phyloP scores from a whole-genome alignment of 192 early-diverging fungal species.

The Umbelopsis isabellina region DNA sequence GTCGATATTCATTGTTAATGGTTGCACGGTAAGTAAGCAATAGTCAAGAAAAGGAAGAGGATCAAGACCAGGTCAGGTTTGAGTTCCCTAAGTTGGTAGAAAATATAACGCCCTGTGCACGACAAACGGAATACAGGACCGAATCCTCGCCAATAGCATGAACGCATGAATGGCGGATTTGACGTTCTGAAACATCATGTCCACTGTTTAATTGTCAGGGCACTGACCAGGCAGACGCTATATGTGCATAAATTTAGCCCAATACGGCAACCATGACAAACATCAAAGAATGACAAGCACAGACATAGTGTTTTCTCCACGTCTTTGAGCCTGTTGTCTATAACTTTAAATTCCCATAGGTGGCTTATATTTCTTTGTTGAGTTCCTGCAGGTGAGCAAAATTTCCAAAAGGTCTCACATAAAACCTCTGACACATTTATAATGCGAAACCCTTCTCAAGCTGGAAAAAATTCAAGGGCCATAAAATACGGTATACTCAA shows the following conservation, averaged over 20 bases:
- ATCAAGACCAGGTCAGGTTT: background rate
- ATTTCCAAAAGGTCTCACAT: slow-evolving; percentile 8
- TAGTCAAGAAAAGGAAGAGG: background rate
- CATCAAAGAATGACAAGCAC: too few species aligned
- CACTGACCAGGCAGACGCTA: background rate
- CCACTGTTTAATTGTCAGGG: slow-evolving; percentile 18
- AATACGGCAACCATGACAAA: background rate
- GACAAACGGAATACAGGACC: background rate
- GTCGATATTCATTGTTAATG: slow-evolving; percentile 2
- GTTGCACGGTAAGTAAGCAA: background rate
- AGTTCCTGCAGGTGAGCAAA: slow-evolving; percentile 21
- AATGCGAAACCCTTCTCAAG: slow-evolving; percentile 10
- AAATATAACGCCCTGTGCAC: slow-evolving; percentile 6
- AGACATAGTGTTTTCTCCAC: too few species aligned
- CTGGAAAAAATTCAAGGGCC: too few species aligned
- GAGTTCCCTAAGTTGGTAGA: background rate
- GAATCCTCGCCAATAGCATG: slow-evolving; percentile 18
- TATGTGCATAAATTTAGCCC: slow-evolving; percentile 5
- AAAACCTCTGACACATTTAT: slow-evolving; percentile 19
- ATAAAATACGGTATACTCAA: too few species aligned
- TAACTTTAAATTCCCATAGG: too few species aligned
- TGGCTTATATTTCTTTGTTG: background rate
- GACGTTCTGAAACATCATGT: slow-evolving; percentile 18
- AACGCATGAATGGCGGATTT: slow-evolving; percentile 11
- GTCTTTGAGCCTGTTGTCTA: too few species aligned